Evolutionary conservation across 2,329 filamentous ascomycete species (phyloP), one percentile per base, ranked within the genome.

Genomic region (Apiospora pterosperma): DNA sequence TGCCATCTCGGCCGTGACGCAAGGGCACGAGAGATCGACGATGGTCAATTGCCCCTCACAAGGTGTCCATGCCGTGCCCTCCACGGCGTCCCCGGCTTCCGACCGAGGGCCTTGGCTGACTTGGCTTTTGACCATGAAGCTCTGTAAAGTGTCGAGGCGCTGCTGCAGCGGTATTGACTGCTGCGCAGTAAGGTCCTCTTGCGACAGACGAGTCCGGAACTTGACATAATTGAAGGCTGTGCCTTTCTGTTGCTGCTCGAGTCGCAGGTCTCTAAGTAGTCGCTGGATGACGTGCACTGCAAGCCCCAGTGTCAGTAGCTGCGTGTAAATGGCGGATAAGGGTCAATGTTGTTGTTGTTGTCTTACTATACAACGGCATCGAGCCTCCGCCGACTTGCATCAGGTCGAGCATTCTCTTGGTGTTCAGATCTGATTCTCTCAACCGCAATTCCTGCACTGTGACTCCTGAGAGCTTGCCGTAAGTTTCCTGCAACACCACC

Each of bases 21-120:
- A 92, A 0, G 90, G 89, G 72, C 90, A 92, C 0, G 87, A 91
- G 0, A 96, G 78, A 69, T 96, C 92, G 6, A 93, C 78, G 60
- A 92, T 90, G 0, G 86, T 91, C 0, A 91, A 76, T 12, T 79
- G 77, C 1, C 86, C 86, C 64, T 59, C 6, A 19, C 19, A 41
- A 67, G 65, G 61, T 61, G 71, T 71, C 67, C 66, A 67, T 19
- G 69, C 66, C 5, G 55, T 44, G 69, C 71, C 73, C 21, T 63
- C 19, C 62, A 41, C 34, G 23, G 41, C 5, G 25, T 7, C 5
- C 44, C 68, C 59, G 65, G 73, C 72, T 67, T 72, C 69, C 4
- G 34, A 44, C 19, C 19, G 11, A 23, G 61, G 34, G 64, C 11
- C 19, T 67, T 66, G 42, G 71, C 69, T 19, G 42, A 71, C 69